Evolutionary conservation across 192 early-diverging fungal genomes (phyloP), one percentile per base, ranked within the genome.

Genomic region (Funneliformis mosseae): DNA sequence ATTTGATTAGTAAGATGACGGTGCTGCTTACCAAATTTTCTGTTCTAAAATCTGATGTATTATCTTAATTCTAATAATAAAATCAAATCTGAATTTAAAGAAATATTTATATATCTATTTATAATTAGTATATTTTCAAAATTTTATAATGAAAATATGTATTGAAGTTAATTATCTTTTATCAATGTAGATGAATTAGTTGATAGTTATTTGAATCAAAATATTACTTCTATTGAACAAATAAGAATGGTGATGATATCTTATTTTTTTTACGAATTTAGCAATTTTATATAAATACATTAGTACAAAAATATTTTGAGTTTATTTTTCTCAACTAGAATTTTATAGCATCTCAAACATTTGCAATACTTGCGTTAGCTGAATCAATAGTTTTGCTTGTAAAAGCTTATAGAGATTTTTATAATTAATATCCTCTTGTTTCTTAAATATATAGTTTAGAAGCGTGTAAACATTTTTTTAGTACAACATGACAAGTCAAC

Each of bases 181-280:
- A 67, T 67, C 38, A 14, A 48, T 48, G 46, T 48, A 67, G 38
- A 28, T 2, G 64, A 67, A 67, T 33, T 67, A 4, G 64, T 67
- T 67, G 33, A 67, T 67, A 67, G 64, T 67, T 67, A 67, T 67
- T 67, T 67, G 28, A 67, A 67, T 67, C 1, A 4, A 67, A 33
- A 67, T 14, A 67, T 67, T 33, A 33, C 64, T 41, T 11, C 38
- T 67, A 67, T 67, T 67, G 64, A 67, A 67, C 64, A 6, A 33
- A 67, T 33, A 67, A 48, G 46, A 48, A 48, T 48, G 12, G 46
- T 48, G 46, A 48, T 48, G 12, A 48, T 48, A 48, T 48, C 27
- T 7, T 66, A 66, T 66, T 66, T 67, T 67, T 66, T 67, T 33
- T 67, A 67, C 5, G 2, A 16, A 25, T 67, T 33, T 67, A 0